A percentile compares a stretch with the other conserved stretches of the same genome.
These are phyloP conservation scores for Claviceps citrina DNA, from an alignment of 2,329 filamentous ascomycete genomes.

Conservation along the genomic window DNA sequence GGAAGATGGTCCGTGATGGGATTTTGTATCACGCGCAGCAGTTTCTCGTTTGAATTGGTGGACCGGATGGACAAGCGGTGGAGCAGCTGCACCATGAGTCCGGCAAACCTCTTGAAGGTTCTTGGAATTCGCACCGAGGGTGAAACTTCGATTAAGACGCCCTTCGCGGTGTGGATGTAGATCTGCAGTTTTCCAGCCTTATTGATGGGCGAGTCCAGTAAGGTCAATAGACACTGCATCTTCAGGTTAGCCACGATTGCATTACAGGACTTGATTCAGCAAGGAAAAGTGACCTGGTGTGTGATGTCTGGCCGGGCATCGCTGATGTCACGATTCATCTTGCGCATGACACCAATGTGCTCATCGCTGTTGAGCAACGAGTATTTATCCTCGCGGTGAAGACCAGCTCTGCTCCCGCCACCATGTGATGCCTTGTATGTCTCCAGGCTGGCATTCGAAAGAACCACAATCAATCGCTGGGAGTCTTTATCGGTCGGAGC, in stretches of 20 bases:
- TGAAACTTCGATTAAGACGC: slow-evolving; percentile 92
- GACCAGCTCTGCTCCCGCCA: slow-evolving; percentile 45
- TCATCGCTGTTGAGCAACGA: slow-evolving; percentile 96
- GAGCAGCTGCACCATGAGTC: slow-evolving; percentile 94
- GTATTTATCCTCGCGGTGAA: slow-evolving; percentile 80
- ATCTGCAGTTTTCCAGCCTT: slow-evolving; percentile 96
- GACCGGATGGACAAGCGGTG: slow-evolving; percentile 92
- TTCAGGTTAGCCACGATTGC: slow-evolving; percentile 26
- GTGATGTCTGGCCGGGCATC: slow-evolving; percentile 96
- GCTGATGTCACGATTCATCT: slow-evolving; percentile 98
- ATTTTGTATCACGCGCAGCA: slow-evolving; percentile 93
- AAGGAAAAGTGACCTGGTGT: slow-evolving; percentile 56
- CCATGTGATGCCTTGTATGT: slow-evolving; percentile 86
- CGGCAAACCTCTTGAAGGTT: slow-evolving; percentile 97
- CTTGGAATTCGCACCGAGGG: slow-evolving; percentile 95
- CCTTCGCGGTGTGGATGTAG: slow-evolving; percentile 95
- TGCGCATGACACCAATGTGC: slow-evolving; percentile 97
- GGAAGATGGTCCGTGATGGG: slow-evolving; percentile 94
- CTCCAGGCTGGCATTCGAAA: slow-evolving; percentile 93
- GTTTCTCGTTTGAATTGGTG: slow-evolving; percentile 92
- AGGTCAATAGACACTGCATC: slow-evolving; percentile 76
- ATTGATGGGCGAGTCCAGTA: slow-evolving; percentile 96
- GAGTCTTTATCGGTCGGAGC: slow-evolving; percentile 76
- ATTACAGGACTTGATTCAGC: neutral
- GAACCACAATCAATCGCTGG: slow-evolving; percentile 81